These are phyloP conservation scores for Stagonosporopsis rhizophila DNA, from an alignment of 2,329 filamentous ascomycete species.

Conservation along the genomic window DNA sequence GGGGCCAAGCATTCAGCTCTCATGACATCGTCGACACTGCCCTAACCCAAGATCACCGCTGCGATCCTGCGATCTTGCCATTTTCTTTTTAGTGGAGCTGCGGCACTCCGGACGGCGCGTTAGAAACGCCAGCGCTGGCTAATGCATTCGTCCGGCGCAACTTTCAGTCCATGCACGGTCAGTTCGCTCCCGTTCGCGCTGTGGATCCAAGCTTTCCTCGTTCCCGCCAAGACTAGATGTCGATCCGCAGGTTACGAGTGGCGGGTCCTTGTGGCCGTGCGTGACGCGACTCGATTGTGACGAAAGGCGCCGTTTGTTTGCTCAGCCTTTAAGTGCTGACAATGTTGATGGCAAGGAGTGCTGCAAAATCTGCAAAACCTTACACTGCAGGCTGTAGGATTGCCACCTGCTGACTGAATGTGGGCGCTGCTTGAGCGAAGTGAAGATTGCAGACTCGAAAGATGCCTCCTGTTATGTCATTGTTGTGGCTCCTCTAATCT, in stretches of 20 bases:
- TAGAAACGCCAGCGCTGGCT: conserved; percentile 5
- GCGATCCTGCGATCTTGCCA: conserved; percentile 4
- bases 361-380: not conserved
- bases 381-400: not conserved
- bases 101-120: not conserved
- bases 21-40: conserved; percentile 15
- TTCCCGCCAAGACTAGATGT: conserved; percentile 13
- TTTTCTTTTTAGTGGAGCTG: conserved; percentile 9
- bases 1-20: conserved; percentile 12
- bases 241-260: conserved; percentile 9
- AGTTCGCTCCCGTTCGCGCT: conserved; percentile 8
- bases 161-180: conserved; percentile 7
- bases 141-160: conserved; percentile 3
- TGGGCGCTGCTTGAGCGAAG: too few species aligned
- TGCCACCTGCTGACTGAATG: not conserved
- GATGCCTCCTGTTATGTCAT: not conserved
- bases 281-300: conserved; percentile 3
- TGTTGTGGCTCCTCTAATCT: not conserved
- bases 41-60: not conserved
- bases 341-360: not conserved
- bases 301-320: not conserved
- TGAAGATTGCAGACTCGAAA: not conserved
- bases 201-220: conserved; percentile 15
- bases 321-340: not conserved
- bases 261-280: conserved; percentile 15